Evolutionary conservation across 2,329 filamentous ascomycete species (phyloP), one percentile per base, ranked within the genome.

Genomic region (Neofusicoccum sp.): DNA sequence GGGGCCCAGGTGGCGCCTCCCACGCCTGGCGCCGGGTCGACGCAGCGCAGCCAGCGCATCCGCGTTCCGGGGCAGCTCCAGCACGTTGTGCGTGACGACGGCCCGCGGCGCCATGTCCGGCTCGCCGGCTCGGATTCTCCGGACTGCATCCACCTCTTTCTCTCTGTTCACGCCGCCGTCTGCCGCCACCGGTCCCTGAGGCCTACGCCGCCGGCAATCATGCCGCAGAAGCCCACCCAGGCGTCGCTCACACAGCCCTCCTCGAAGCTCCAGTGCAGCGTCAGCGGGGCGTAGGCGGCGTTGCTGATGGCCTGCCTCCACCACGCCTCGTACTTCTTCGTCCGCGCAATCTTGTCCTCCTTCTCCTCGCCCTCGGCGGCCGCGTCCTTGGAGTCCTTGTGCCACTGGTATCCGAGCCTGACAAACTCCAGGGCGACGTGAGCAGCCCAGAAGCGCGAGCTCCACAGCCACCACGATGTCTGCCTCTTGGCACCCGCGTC

Each of bases 201-300:
- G 61, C 71, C 67, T 47, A 79, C 75, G 9, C 76, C 68, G 5
- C 75, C 76, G 28, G 77, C 73, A 20, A 88, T 72, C 60, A 75
- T 80, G 6, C 88, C 88, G 57, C 86, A 76, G 26, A 84, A 68
- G 0, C 86, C 87, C 28, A 88, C 78, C 69, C 81, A 76, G 63
- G 80, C 78, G 62, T 87, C 84, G 36, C 82, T 81, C 59, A 90
- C 73, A 8, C 86, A 71, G 0, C 89, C 90, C 61, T 84, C 78
- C 63, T 89, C 86, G 41, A 88, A 73, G 68, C 90, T 89, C 88
- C 90, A 96, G 78, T 97, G 91, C 60, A 93, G 70, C 63, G 90
- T 93, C 71, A 96, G 79, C 33, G 93, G 91, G 60, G 89, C 86
- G 86, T 90, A 96, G 33, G 89, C 86, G 63, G 85, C 71, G 75